Evolutionary conservation across 352 stramenopile genomes (phyloP).

Genomic region (Pythium myriotylum): DNA sequence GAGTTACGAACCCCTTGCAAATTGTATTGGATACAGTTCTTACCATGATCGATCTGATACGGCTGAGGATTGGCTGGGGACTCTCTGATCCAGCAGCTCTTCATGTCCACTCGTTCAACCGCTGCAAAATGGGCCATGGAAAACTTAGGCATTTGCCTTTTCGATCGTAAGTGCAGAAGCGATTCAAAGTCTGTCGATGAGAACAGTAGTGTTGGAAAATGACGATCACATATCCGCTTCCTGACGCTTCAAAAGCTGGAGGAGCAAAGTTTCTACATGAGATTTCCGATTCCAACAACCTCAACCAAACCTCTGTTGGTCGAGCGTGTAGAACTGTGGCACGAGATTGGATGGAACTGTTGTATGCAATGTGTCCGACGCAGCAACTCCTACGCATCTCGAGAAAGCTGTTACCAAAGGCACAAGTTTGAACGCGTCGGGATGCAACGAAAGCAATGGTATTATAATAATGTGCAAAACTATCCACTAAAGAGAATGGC

Average conservation of each 20-base stretch:
- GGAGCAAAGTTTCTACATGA: slow-evolving; percentile 58
- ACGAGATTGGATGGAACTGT: too few species aligned
- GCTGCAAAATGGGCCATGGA: not conserved
- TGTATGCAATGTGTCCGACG: too few species aligned
- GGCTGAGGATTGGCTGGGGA: slow-evolving; percentile 1
- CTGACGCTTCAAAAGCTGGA: slow-evolving; percentile 39
- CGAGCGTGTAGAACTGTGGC: too few species aligned
- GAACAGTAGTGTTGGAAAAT: slow-evolving; percentile 32
- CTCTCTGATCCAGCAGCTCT: not conserved
- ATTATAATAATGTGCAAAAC: slow-evolving; percentile 43
- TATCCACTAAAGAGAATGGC: slow-evolving; percentile 24
- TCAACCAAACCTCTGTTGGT: not conserved
- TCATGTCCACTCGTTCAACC: slow-evolving; percentile 7
- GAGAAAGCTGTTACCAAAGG: not conserved
- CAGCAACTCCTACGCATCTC: too few species aligned
- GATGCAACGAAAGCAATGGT: slow-evolving; percentile 21
- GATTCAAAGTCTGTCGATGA: too few species aligned
- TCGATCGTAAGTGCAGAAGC: too few species aligned
- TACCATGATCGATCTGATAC: too few species aligned
- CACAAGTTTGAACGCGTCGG: slow-evolving; percentile 6
- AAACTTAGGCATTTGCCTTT: not conserved
- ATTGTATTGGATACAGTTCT: too few species aligned
- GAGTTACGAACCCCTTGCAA: too few species aligned
- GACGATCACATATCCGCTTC: slow-evolving; percentile 39
- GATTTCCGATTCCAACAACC: slow-evolving; percentile 45